phyloP scores from a whole-genome alignment of 257 asterid species.

The Rubia yunnanensis region DNA sequence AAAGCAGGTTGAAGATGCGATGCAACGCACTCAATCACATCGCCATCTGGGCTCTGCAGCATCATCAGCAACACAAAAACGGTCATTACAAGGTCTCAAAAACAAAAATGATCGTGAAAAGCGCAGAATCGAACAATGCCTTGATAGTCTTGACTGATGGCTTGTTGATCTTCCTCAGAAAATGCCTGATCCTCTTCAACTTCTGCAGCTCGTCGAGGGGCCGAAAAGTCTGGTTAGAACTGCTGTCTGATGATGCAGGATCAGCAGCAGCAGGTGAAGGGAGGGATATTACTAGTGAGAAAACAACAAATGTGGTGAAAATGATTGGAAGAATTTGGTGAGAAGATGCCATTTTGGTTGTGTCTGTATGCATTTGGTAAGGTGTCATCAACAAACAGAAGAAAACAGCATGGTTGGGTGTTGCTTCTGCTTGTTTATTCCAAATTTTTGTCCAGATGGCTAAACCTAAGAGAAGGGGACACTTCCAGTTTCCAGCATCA shows the following conservation, averaged over 20 bases:
- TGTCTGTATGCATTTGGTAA: conserved; percentile 51
- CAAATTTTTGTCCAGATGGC: conserved; percentile 47
- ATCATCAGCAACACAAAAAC: background rate
- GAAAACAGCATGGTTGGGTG: conserved; percentile 6
- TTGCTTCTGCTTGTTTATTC: conserved; percentile 28
- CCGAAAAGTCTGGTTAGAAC: conserved; percentile 48
- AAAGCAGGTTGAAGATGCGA: conserved; percentile 96
- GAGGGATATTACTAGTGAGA: conserved; percentile 31
- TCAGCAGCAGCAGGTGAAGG: conserved; percentile 12
- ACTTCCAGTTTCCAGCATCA: background rate
- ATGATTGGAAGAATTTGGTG: conserved; percentile 35
- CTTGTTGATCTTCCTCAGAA: conserved; percentile 66
- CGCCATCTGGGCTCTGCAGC: conserved; percentile 90
- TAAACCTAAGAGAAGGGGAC: background rate
- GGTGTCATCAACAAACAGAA: conserved; percentile 26
- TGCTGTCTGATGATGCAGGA: conserved; percentile 1
- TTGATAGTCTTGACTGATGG: conserved; percentile 67
- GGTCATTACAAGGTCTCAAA: background rate
- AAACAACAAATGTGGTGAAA: conserved; percentile 45
- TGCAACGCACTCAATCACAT: conserved; percentile 60
- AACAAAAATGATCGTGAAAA: background rate
- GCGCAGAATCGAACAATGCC: conserved; percentile 30
- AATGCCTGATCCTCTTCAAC: conserved; percentile 41
- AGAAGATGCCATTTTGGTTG: conserved; percentile 39
- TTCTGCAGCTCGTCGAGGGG: conserved; percentile 38